These are phyloP conservation scores for Chenopodium berlandieri DNA, from an alignment of 148 eudicot species.

Conservation along the genomic window DNA sequence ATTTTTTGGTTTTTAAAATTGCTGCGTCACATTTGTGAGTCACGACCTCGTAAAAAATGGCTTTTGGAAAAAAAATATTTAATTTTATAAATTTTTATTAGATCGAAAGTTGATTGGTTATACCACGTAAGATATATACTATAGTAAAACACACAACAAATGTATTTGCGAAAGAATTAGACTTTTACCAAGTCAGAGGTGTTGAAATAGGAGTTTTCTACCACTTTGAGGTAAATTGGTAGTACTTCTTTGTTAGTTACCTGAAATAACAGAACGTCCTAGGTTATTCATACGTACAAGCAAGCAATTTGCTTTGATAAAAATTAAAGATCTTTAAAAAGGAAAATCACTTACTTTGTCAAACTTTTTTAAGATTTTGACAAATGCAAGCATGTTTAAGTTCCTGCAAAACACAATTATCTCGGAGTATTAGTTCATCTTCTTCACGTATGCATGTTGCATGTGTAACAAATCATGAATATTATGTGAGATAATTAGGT, in stretches of 20 bases:
- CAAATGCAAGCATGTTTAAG: slow-evolving; percentile 94
- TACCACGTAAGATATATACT: background rate
- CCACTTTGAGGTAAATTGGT: slow-evolving; percentile 81
- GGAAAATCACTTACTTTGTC: slow-evolving; percentile 70
- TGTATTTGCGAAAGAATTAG: background rate
- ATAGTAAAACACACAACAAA: too few relatives aligned
- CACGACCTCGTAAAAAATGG: too few relatives aligned
- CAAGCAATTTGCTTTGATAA: slow-evolving; percentile 17
- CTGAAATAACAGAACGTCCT: slow-evolving; percentile 39
- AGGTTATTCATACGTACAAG: slow-evolving; percentile 15
- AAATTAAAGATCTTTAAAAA: slow-evolving; percentile 4
- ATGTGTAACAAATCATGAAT: slow-evolving; percentile 5
- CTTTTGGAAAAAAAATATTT: too few relatives aligned
- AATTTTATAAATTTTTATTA: too few relatives aligned
- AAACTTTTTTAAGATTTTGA: slow-evolving; percentile 81
- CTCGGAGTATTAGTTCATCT: slow-evolving; percentile 16
- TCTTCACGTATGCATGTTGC: slow-evolving; percentile 29
- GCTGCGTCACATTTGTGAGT: too few relatives aligned
- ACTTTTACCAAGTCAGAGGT: slow-evolving; percentile 80
- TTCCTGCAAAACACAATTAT: slow-evolving; percentile 57
- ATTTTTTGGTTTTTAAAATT: background rate
- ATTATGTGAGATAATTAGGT: background rate
- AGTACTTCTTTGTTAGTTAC: slow-evolving; percentile 78
- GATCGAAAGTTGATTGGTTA: background rate
- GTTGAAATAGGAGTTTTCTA: slow-evolving; percentile 91